Evolutionary conservation across 1,139 yeast species (phyloP).

Genomic region (Saccharomyces uvarum): DNA sequence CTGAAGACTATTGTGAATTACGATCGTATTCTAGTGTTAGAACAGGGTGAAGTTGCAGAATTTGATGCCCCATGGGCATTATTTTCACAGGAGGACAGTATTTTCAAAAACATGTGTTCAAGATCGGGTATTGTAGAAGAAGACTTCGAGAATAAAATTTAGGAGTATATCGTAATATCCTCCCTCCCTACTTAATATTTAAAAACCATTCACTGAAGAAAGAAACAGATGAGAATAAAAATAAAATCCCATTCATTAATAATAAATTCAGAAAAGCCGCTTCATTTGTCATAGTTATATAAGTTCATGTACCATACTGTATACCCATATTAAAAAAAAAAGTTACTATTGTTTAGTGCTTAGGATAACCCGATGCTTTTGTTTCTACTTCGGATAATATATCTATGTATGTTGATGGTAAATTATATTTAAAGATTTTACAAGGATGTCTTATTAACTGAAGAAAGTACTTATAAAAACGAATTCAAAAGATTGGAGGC

Average conservation of each 20-base stretch:
- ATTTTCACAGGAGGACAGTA: slow-evolving; percentile 38
- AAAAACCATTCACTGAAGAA: background rate
- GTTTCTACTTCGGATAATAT: background rate
- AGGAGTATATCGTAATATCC: background rate
- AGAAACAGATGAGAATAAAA: background rate
- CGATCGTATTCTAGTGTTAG: slow-evolving; percentile 60
- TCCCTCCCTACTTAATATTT: background rate
- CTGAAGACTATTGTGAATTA: slow-evolving; percentile 59
- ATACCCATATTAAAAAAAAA: background rate
- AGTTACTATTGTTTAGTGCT: too few relatives aligned
- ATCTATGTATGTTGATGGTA: background rate
- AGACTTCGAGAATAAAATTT: slow-evolving; percentile 29
- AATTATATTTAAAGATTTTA: background rate
- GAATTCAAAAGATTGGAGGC: background rate
- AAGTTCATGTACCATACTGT: background rate
- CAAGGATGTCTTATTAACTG: background rate
- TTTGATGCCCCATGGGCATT: slow-evolving; percentile 48
- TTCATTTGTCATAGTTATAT: background rate
- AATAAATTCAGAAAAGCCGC: background rate
- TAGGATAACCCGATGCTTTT: too few relatives aligned
- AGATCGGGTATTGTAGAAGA: slow-evolving; percentile 42
- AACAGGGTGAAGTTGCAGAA: slow-evolving; percentile 53
- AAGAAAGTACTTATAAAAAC: background rate
- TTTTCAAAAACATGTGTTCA: slow-evolving; percentile 56
- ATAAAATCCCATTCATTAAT: background rate